Percentiles rank a stretch among this genome's conserved stretches.
Evolutionary conservation across 2,329 filamentous ascomycete species (phyloP).

Genomic region (Zarea fungicola): DNA sequence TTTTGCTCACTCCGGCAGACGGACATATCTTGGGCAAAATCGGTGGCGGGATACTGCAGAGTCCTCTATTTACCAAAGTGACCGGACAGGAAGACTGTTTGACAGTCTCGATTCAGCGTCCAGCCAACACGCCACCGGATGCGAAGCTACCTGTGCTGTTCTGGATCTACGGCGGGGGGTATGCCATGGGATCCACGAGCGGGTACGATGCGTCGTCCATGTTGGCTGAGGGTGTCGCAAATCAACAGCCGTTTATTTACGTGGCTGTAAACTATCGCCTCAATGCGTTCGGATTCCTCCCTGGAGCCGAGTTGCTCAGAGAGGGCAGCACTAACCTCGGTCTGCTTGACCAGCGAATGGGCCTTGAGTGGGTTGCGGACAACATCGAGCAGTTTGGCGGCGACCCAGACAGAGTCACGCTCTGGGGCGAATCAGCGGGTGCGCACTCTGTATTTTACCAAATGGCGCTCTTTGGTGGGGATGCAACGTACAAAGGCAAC

Average conservation of each 20-base stretch:
- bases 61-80: constrained; percentile 52
- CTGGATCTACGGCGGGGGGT: constrained; percentile 67
- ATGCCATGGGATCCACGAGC: constrained; percentile 46
- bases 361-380: constrained; percentile 57
- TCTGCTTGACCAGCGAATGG: constrained; percentile 55
- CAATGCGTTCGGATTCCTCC: constrained; percentile 58
- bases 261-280: constrained; percentile 62
- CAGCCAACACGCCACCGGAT: constrained; percentile 46
- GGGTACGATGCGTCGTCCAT: constrained; percentile 43
- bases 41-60: constrained; percentile 45
- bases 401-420: constrained; percentile 58
- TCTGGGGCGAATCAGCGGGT: constrained; percentile 58
- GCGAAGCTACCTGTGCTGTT: constrained; percentile 62
- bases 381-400: constrained; percentile 63
- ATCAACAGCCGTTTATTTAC: constrained; percentile 54
- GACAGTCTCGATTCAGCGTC: constrained; percentile 55
- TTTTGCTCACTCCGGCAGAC: constrained; percentile 51
- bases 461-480: constrained; percentile 55
- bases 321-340: constrained; percentile 56
- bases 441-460: constrained; percentile 59
- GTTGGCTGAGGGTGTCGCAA: constrained; percentile 22
- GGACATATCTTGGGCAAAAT: constrained; percentile 36
- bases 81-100: constrained; percentile 61
- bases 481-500: constrained; percentile 58
- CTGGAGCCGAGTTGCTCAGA: constrained; percentile 48